Base-by-base conservation (phyloP, 1,284 basidiomycete genomes). In the Puccinia novopanici region DNA sequence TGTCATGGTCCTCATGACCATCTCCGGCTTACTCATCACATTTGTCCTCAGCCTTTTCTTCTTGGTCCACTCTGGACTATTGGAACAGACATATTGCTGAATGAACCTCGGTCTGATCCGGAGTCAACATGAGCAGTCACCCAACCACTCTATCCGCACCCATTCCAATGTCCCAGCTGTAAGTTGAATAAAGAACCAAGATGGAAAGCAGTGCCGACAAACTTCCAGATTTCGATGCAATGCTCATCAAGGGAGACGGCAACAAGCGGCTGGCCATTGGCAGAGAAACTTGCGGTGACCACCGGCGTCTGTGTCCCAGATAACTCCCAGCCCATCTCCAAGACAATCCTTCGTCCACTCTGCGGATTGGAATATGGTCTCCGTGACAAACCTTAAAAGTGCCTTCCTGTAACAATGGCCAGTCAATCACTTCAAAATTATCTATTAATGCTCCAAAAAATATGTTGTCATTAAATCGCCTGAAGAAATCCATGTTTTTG, bases 221-320 rank as follows among this genome's bases (percentile, higher is more conserved):
- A 85, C 65, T 87, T 87, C 87, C 87, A 87, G 1, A 86, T 82
- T 13, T 83, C 65, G 83, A 79, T 65, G 12, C 59, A 40, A 73
- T 71, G 52, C 84, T 98, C 95, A 82, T 92, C 92, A 22, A 98
- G 87, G 0, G 92, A 95, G 10, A 95, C 88, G 0, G 94, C 96
- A 27, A 97, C 91, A 15, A 99, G 88, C 22, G 96, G 88, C 24
- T 94, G 88, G 0, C 97, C 96, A 84, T 99, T 96, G 0, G 94
- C 92, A 2, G 94, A 95, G 86, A 98, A 98, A 78, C 91, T 92
- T 82, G 92, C 91, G 0, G 92, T 93, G 0, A 92, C 89, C 8
- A 94, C 90, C 0, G 89, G 87, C 83, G 91, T 90, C 83, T 90
- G 91, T n/a, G n/a, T n/a, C n/a, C n/a, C n/a, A n/a, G n/a, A n/a